Evolutionary conservation across 257 asterid genomes (phyloP), one percentile per base, ranked within the genome.

Genomic region (Fraxinus quadrangulata): DNA sequence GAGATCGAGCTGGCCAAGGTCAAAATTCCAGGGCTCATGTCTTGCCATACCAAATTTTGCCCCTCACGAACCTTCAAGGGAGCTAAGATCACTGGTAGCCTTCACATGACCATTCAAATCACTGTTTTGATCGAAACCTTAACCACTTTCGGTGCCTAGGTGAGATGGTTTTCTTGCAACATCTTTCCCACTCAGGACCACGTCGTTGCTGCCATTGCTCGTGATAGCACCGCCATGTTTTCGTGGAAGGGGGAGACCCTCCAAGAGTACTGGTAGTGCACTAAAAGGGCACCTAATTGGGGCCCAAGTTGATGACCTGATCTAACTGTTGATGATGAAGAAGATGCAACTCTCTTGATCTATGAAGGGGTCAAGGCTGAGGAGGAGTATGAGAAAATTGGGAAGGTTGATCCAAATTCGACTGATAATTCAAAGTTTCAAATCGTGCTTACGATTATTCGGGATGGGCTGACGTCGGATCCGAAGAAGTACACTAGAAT

Each of bases 201-300:
- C 16, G 49, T 16, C 49, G 49, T 16, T 16, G 49, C 49, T 0
- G 49, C 16, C 49, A 39, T 8, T 39, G 45, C 45, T 39, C 45
- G 45, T 8, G 45, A 39, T 12, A 39, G 45, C 12, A 12, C 45
- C 12, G 45, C 45, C 45, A 12, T 39, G 45, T 42, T 42, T 12
- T 16, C 49, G 49, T 42, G 49, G 49, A 42, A 42, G 49, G 49
- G 49, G 49, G 49, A 86, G 42, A 86, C 88, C 17, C 73, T 86
- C 8, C 90, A 86, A 77, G 90, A 86, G 69, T 86, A 86, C 77
- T 86, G 90, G 90, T 86, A 86, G 90, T 86, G 90, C 10, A 86
- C 90, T 0, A 88, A 86, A 67, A 72, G 90, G 73, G 88, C 90
- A 2, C 83, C 84, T 16, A 88, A 86, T 31, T 86, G 88, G 90